Percentiles rank a stretch among this genome's conserved stretches.
Conservation (phyloP, 805 yeast species). For the Kuraishia floccosa region DNA sequence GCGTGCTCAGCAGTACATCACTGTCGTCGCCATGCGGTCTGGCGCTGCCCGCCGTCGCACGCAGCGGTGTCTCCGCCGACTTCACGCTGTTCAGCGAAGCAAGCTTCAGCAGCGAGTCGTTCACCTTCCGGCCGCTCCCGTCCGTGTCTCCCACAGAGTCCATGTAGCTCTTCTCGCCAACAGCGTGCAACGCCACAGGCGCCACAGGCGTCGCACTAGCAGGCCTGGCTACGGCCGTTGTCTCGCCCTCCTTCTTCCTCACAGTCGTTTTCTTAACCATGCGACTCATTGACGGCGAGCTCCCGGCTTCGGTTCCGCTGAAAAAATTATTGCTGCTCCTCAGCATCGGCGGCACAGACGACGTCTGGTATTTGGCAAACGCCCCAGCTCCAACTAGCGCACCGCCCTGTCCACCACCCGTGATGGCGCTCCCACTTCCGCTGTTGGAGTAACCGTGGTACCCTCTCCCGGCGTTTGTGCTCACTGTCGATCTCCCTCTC, state of each 20-base stretch:
- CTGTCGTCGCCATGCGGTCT: too few relatives aligned
- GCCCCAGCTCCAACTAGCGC: background rate
- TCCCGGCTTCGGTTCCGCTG: background rate
- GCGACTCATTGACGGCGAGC: too few relatives aligned
- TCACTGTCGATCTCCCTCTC: slow-evolving; percentile 1
- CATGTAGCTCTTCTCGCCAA: too few relatives aligned
- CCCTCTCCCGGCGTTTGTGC: background rate
- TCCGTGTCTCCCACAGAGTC: background rate
- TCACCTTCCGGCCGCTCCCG: background rate
- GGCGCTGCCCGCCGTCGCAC: slow-evolving; percentile 3
- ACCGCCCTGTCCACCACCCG: too few relatives aligned
- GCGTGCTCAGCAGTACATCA: too few relatives aligned
- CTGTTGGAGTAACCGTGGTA: too few relatives aligned
- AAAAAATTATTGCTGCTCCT: background rate
- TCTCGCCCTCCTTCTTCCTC: background rate
- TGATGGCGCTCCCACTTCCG: too few relatives aligned
- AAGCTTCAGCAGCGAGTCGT: slow-evolving; percentile 2
- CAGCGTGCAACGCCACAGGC: too few relatives aligned
- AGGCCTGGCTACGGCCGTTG: too few relatives aligned
- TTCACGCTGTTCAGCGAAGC: slow-evolving; percentile 1
- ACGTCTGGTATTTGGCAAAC: background rate
- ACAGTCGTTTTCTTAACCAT: background rate
- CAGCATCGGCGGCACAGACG: slow-evolving; percentile 2
- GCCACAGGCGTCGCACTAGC: too few relatives aligned
- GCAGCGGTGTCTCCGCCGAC: slow-evolving; percentile 5